phyloP scores from a whole-genome alignment of 169 alveolate species.

The Cryptosporidium baileyi region DNA sequence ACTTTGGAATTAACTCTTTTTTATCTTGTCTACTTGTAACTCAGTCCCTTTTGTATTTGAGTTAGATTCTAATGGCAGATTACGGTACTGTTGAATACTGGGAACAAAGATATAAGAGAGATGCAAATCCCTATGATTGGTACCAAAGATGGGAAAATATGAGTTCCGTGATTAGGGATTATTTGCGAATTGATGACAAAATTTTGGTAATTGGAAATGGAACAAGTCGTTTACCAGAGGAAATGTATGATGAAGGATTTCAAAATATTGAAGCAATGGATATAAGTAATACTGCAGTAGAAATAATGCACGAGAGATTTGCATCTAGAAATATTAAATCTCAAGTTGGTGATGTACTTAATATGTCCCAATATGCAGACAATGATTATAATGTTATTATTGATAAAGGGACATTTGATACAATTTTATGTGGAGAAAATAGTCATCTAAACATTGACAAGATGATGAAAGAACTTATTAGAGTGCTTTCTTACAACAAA shows the following conservation, averaged over 20 bases:
- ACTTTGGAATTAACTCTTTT: too few species aligned
- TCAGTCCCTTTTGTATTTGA: not conserved
- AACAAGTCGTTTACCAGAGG: conserved; percentile 89
- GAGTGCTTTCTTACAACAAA: conserved; percentile 69
- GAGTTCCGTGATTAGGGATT: conserved; percentile 83
- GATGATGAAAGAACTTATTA: conserved; percentile 82
- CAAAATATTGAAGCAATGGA: conserved; percentile 84
- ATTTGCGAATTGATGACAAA: conserved; percentile 78
- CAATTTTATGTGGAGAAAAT: conserved; percentile 89
- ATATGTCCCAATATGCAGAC: conserved; percentile 80
- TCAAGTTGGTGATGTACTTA: conserved; percentile 82
- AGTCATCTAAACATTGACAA: conserved; percentile 85
- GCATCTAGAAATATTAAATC: conserved; percentile 65
- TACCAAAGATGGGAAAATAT: conserved; percentile 87
- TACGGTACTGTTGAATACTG: conserved; percentile 86
- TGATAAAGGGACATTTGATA: conserved; percentile 90
- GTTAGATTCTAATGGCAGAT: conserved; percentile 74
- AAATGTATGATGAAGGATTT: conserved; percentile 90
- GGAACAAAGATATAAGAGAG: conserved; percentile 92
- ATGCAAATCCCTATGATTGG: conserved; percentile 93
- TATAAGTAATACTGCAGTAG: conserved; percentile 70
- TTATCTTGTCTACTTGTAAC: too few species aligned
- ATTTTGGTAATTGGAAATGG: conserved; percentile 90
- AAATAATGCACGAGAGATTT: conserved; percentile 57
- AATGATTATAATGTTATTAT: conserved; percentile 84